These are phyloP conservation scores for Seiridium unicorne DNA, from an alignment of 2,329 filamentous ascomycete species.

Conservation along the genomic window DNA sequence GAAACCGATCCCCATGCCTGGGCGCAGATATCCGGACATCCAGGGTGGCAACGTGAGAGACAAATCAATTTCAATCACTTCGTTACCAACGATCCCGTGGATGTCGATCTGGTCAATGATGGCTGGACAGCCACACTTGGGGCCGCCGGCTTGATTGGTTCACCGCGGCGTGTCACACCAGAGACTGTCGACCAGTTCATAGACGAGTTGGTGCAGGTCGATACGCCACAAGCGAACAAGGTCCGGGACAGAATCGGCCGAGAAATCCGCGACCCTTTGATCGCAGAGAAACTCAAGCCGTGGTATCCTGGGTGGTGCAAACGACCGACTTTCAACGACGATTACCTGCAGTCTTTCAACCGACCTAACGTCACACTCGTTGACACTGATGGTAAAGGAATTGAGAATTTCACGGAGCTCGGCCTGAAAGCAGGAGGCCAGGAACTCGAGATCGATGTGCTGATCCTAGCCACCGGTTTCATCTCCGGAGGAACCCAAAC, in stretches of 20 bases:
- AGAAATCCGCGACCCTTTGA: constrained; percentile 38
- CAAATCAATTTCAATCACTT: constrained; percentile 35
- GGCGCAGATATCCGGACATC: not conserved
- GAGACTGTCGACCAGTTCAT: constrained; percentile 16
- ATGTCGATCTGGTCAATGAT: constrained; percentile 35
- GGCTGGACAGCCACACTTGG: constrained; percentile 30
- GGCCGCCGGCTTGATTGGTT: constrained; percentile 23
- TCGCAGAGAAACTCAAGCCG: constrained; percentile 46
- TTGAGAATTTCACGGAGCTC: constrained; percentile 33
- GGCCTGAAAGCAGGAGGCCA: constrained; percentile 38
- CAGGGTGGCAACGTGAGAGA: constrained; percentile 35
- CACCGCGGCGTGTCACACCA: constrained; percentile 17
- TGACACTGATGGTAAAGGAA: constrained; percentile 44
- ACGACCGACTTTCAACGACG: constrained; percentile 49
- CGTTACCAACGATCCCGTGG: constrained; percentile 22
- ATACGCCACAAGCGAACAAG: constrained; percentile 32
- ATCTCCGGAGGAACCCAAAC: not conserved
- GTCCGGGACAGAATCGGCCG: constrained; percentile 35
- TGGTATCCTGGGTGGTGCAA: constrained; percentile 54
- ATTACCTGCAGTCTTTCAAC: constrained; percentile 49
- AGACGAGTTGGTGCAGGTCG: constrained; percentile 10
- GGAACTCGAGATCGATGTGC: constrained; percentile 32
- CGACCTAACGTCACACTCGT: constrained; percentile 44
- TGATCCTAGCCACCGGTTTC: constrained; percentile 13
- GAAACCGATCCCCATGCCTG: constrained; percentile 22